Evolutionary conservation across 352 stramenopile species (phyloP).

Genomic region (Phytopythium chamaehyphon): DNA sequence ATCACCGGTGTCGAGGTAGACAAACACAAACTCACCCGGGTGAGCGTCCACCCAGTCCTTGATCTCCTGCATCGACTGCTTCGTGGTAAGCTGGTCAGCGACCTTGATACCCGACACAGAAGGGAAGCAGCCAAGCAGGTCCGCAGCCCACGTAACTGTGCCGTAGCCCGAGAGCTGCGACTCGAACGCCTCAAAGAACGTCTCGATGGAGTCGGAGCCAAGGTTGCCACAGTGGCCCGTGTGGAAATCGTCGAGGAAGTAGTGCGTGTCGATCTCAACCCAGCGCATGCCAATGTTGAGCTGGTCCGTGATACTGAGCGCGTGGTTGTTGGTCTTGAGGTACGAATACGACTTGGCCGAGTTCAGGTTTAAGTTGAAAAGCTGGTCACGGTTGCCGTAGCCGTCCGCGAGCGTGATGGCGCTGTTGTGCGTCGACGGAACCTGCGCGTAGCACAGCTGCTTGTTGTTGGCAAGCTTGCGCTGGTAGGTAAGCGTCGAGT

Average conservation of each 20-base stretch:
- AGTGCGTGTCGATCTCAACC: constrained; percentile 66
- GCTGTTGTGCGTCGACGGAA: constrained; percentile 55
- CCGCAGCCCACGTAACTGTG: constrained; percentile 34
- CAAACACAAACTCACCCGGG: constrained; percentile 33
- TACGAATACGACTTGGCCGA: constrained; percentile 37
- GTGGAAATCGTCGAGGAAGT: constrained; percentile 50
- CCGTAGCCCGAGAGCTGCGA: constrained; percentile 36
- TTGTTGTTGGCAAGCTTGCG: constrained; percentile 33
- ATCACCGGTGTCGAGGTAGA: constrained; percentile 49
- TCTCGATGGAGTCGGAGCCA: constrained; percentile 26
- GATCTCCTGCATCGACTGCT: constrained; percentile 36
- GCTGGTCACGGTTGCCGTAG: constrained; percentile 55
- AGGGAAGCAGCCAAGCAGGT: constrained; percentile 56
- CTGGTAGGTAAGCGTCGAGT: constrained; percentile 39
- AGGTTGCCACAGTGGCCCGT: constrained; percentile 58
- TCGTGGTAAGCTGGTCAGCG: constrained; percentile 32
- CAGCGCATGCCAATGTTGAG: constrained; percentile 51
- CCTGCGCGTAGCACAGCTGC: constrained; percentile 41
- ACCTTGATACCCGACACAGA: constrained; percentile 52
- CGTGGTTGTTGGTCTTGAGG: constrained; percentile 70
- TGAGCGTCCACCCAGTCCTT: constrained; percentile 41
- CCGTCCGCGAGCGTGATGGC: constrained; percentile 51
- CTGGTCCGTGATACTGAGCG: constrained; percentile 52
- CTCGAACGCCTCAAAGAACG: constrained; percentile 34
- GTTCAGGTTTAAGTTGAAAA: constrained; percentile 47